Evolutionary conservation across 2,329 filamentous ascomycete genomes (phyloP).

Genomic region (Akanthomyces dipterigenus): DNA sequence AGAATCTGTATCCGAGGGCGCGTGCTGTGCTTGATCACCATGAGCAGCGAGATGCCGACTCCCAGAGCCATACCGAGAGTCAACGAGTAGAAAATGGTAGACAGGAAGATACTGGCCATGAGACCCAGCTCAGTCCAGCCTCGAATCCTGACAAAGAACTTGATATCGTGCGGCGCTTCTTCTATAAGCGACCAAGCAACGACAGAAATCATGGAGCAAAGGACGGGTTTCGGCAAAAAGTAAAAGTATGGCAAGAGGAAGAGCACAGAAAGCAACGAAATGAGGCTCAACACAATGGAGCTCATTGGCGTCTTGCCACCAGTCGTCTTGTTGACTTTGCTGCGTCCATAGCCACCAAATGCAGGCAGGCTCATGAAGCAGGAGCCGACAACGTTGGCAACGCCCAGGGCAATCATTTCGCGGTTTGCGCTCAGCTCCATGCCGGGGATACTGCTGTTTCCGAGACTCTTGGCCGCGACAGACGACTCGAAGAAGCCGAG

Average conservation of each 20-base stretch:
- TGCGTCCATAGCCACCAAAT: conserved; percentile 93
- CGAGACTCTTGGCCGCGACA: conserved; percentile 86
- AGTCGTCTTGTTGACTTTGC: conserved; percentile 89
- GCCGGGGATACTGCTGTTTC: conserved; percentile 62
- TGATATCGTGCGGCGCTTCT: conserved; percentile 86
- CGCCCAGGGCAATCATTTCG: conserved; percentile 84
- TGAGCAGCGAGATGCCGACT: conserved; percentile 81
- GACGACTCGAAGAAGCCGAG: conserved; percentile 98
- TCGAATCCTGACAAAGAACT: conserved; percentile 79
- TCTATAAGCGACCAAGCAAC: conserved; percentile 93
- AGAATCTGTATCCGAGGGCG: conserved; percentile 93
- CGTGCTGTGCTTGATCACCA: conserved; percentile 84
- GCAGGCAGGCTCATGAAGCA: conserved; percentile 89
- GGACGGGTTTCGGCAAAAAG: conserved; percentile 92
- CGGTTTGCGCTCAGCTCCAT: conserved; percentile 85
- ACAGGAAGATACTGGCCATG: conserved; percentile 83
- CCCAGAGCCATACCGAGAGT: conserved; percentile 90
- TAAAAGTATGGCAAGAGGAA: conserved; percentile 89
- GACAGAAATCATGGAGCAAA: conserved; percentile 90
- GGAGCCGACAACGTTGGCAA: conserved; percentile 84
- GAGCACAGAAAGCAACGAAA: conserved; percentile 73
- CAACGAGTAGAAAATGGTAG: conserved; percentile 92
- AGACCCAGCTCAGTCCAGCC: conserved; percentile 81
- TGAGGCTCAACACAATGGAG: conserved; percentile 75
- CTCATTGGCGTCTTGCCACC: conserved; percentile 92